phyloP scores from a whole-genome alignment of 2,329 filamentous ascomycete species.

The Clarireedia sp. region DNA sequence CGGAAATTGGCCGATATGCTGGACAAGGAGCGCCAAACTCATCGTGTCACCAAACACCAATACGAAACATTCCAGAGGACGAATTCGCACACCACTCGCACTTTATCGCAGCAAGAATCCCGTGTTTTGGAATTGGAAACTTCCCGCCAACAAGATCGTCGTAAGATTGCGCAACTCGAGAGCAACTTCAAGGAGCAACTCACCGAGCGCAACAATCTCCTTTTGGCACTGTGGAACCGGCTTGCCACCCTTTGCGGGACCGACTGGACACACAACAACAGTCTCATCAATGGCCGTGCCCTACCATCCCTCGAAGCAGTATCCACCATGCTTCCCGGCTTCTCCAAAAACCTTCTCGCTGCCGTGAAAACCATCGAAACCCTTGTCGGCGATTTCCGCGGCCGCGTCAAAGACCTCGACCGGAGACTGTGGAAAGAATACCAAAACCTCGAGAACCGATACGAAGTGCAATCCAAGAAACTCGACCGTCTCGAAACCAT shows the following conservation, averaged over 20 bases:
- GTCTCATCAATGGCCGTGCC: conserved; percentile 76
- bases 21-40: conserved; percentile 79
- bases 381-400: conserved; percentile 69
- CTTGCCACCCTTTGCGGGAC: conserved; percentile 78
- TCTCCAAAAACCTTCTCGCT: conserved; percentile 80
- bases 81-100: conserved; percentile 78
- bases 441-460: conserved; percentile 70
- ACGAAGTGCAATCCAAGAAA: conserved; percentile 74
- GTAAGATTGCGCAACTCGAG: conserved; percentile 66
- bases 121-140: conserved; percentile 81
- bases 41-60: conserved; percentile 78
- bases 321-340: conserved; percentile 74
- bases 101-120: conserved; percentile 75
- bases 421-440: conserved; percentile 88
- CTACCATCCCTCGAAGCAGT: conserved; percentile 81
- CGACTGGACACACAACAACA: conserved; percentile 88
- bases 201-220: conserved; percentile 77
- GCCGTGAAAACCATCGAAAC: conserved; percentile 83
- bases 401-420: conserved; percentile 77
- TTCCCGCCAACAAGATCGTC: conserved; percentile 68
- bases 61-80: conserved; percentile 85
- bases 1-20: conserved; percentile 79
- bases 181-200: conserved; percentile 79
- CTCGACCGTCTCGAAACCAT: conserved; percentile 80
- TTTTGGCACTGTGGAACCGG: conserved; percentile 84